These are phyloP conservation scores for Lepiota subincarnata DNA, from an alignment of 768 basidiomycete genomes.

Conservation along the genomic window DNA sequence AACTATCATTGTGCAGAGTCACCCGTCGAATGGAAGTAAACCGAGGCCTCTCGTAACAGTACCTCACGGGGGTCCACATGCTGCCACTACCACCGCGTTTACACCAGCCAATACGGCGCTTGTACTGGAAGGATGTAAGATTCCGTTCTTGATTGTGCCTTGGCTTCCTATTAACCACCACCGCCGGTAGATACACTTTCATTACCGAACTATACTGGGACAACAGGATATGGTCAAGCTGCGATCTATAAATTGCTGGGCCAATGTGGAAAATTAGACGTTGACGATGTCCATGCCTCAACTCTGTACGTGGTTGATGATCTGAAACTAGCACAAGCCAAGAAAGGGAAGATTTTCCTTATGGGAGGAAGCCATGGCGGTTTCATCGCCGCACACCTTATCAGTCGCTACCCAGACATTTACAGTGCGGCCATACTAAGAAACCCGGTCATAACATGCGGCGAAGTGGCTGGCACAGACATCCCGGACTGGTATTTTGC, in stretches of 20 bases:
- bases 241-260: constrained; percentile 53
- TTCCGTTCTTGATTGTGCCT: neutral
- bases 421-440: constrained; percentile 61
- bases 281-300: constrained; percentile 58
- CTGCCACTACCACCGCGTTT: constrained; percentile 43
- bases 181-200: constrained; percentile 48
- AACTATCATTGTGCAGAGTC: constrained; percentile 46
- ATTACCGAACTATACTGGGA: constrained; percentile 65
- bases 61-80: constrained; percentile 66
- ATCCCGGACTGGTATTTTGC: constrained; percentile 68
- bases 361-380: constrained; percentile 72
- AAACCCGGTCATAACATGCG: constrained; percentile 66
- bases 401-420: constrained; percentile 55
- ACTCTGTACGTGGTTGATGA: constrained; percentile 42
- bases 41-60: constrained; percentile 39
- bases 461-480: constrained; percentile 53
- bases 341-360: constrained; percentile 49
- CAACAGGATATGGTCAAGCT: constrained; percentile 61
- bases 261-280: constrained; percentile 59
- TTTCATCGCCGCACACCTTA: constrained; percentile 56
- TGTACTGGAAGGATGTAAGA: constrained; percentile 61
- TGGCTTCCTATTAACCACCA: neutral
- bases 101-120: constrained; percentile 37
- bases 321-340: constrained; percentile 44
- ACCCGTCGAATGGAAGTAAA: constrained; percentile 13